A percentile compares a stretch with the other conserved stretches of the same genome.
Evolutionary conservation across 2,329 filamentous ascomycete species (phyloP).

Genomic region (Nannizziopsis arthrosporioides): DNA sequence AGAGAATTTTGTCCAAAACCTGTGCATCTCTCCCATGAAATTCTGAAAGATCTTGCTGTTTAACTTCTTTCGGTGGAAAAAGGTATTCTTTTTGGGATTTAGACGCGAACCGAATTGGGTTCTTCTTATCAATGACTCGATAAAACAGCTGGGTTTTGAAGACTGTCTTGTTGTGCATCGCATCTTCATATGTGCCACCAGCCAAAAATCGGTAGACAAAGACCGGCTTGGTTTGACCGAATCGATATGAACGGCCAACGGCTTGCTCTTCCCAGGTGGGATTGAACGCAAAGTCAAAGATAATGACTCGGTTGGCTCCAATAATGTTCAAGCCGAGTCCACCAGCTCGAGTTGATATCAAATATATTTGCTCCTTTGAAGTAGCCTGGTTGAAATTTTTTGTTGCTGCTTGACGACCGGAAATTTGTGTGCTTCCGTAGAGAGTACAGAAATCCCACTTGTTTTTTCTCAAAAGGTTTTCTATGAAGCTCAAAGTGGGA

Average conservation of each 20-base stretch:
- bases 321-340: conserved; percentile 74
- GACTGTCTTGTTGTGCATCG: conserved; percentile 58
- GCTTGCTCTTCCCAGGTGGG: conserved; percentile 76
- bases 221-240: conserved; percentile 69
- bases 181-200: conserved; percentile 68
- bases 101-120: conserved; percentile 54
- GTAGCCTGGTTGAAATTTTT: conserved; percentile 55
- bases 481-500: conserved; percentile 57
- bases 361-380: conserved; percentile 47
- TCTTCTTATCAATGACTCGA: conserved; percentile 74
- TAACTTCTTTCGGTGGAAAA: conserved; percentile 44
- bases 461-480: conserved; percentile 42
- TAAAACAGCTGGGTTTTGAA: conserved; percentile 74
- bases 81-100: conserved; percentile 46
- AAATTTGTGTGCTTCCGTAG: conserved; percentile 52
- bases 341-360: conserved; percentile 76
- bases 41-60: conserved; percentile 41
- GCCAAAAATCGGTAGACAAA: conserved; percentile 73
- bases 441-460: conserved; percentile 46
- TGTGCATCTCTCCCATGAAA: conserved; percentile 48
- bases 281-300: conserved; percentile 75
- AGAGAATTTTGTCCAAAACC: conserved; percentile 48
- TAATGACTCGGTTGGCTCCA: conserved; percentile 72
- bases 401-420: conserved; percentile 49
- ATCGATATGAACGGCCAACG: conserved; percentile 71